These are phyloP conservation scores for Fusarium vanettenii DNA, from an alignment of 2,329 filamentous ascomycete species.

Conservation along the genomic window DNA sequence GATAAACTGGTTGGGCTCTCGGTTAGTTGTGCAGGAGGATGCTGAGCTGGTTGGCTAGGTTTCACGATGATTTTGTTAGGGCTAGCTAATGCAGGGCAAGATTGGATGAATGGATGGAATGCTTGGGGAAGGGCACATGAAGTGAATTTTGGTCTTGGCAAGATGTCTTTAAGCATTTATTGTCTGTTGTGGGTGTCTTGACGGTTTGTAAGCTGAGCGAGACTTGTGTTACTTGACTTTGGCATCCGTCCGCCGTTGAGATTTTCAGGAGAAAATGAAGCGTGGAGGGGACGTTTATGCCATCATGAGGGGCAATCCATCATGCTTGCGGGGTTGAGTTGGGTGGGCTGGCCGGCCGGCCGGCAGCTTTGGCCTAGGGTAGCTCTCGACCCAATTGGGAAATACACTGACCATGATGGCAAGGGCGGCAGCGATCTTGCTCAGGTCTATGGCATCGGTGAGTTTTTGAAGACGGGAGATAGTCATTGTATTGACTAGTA, in stretches of 20 bases:
- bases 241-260: not conserved
- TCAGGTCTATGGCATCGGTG: not conserved
- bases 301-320: slow-evolving; percentile 1
- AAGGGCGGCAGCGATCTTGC: not conserved
- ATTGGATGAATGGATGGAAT: not conserved
- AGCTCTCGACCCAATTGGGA: not conserved
- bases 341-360: not conserved
- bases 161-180: not conserved
- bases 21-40: not conserved
- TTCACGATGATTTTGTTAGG: slow-evolving; percentile 24
- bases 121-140: not conserved
- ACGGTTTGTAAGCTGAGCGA: not conserved
- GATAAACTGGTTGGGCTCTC: slow-evolving; percentile 6
- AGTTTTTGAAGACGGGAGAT: not conserved
- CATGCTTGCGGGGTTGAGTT: not conserved
- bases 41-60: not conserved
- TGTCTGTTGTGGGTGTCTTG: not conserved
- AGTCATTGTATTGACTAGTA: not conserved
- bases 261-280: not conserved
- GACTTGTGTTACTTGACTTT: not conserved
- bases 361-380: not conserved
- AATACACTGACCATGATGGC: not conserved
- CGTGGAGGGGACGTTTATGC: not conserved
- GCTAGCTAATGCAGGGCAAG: slow-evolving; percentile 25
- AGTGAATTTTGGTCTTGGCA: not conserved